phyloP scores from a whole-genome alignment of 345 rosid species.

The Pugionium dolabratum region DNA sequence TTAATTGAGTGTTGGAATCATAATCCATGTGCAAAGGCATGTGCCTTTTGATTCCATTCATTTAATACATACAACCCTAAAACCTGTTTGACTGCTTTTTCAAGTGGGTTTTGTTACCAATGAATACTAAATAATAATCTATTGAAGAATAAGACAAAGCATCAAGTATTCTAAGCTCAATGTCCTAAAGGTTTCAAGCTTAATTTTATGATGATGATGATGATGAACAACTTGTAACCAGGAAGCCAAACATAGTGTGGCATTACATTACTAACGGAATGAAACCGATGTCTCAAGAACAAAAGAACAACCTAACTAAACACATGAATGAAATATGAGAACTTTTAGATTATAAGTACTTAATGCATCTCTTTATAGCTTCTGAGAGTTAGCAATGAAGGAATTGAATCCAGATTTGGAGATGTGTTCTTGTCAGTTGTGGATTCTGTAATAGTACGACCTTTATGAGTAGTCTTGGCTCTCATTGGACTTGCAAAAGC shows the following conservation, averaged over 20 bases:
- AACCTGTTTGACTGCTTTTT: constrained; percentile 37
- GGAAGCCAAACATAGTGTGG: constrained; percentile 11
- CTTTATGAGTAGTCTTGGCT: constrained; percentile 52
- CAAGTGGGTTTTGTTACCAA: constrained; percentile 17
- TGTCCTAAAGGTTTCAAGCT: constrained; percentile 29
- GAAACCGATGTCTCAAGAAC: constrained; percentile 33
- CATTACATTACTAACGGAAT: neutral
- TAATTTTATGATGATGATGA: constrained; percentile 3
- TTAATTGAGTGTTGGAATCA: constrained; percentile 16
- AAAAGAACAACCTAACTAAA: constrained; percentile 33
- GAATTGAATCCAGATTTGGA: constrained; percentile 62
- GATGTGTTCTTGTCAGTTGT: constrained; percentile 33
- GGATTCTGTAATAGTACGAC: constrained; percentile 37
- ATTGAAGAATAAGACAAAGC: constrained; percentile 22
- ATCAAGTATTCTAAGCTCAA: constrained; percentile 30
- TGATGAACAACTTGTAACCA: constrained; percentile 25
- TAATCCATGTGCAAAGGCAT: constrained; percentile 44
- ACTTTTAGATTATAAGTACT: constrained; percentile 9
- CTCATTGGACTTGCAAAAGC: constrained; percentile 95
- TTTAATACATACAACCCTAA: constrained; percentile 23
- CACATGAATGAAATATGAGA: constrained; percentile 33
- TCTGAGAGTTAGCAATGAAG: constrained; percentile 72
- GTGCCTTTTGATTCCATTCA: constrained; percentile 34
- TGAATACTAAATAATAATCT: constrained; percentile 9
- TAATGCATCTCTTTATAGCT: constrained; percentile 33